These are phyloP conservation scores for Panaeolus papilionaceus DNA, from an alignment of 768 basidiomycete species.

Conservation along the genomic window DNA sequence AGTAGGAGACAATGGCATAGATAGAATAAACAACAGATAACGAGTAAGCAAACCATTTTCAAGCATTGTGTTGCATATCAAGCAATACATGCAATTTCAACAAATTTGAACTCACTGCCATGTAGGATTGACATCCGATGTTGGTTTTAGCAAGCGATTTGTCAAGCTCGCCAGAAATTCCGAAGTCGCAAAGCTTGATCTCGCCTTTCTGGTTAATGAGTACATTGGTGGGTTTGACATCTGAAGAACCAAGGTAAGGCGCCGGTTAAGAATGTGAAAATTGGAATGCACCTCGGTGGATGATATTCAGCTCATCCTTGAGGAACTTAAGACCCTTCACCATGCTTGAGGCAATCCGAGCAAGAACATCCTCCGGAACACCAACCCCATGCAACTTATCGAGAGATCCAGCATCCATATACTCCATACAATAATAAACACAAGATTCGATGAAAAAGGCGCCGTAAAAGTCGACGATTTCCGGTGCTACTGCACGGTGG, in stretches of 20 bases:
- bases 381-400: conserved; percentile 76
- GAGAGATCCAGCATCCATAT: conserved; percentile 98
- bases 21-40: conserved; percentile 12
- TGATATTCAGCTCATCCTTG: conserved; percentile 91
- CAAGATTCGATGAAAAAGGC: conserved; percentile 99
- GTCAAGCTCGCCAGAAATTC: conserved; percentile 98
- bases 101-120: conserved; percentile 74
- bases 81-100: not conserved
- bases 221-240: conserved; percentile 95
- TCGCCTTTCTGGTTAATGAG: conserved; percentile 88
- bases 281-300: conserved; percentile 52
- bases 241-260: conserved; percentile 40
- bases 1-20: conserved; percentile 2
- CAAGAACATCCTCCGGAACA: conserved; percentile 81
- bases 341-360: conserved; percentile 81
- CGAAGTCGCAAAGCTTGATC: conserved; percentile 97
- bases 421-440: conserved; percentile 99
- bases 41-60: not conserved
- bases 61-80: not conserved
- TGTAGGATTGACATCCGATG: conserved; percentile 98
- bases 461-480: conserved; percentile 98
- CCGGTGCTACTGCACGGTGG: conserved; percentile 88
- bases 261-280: conserved; percentile 5
- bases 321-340: conserved; percentile 92
- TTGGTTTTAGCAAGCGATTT: conserved; percentile 97